phyloP scores from a whole-genome alignment of 73 alveolate genomes.

The Diophrys sp. region DNA sequence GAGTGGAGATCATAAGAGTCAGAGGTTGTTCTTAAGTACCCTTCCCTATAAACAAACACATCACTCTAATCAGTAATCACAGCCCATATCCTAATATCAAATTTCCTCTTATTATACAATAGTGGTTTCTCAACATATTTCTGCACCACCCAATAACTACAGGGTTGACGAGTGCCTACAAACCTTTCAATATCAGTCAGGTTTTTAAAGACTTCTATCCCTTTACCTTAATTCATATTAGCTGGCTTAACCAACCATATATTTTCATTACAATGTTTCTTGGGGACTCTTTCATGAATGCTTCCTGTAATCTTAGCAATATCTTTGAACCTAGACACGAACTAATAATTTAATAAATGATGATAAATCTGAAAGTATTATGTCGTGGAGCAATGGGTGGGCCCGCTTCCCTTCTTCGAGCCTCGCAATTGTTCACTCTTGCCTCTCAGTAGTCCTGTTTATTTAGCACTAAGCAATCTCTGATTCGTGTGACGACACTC shows the following conservation, averaged over 20 bases:
- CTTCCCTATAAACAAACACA: constrained; percentile 45
- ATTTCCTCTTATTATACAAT: constrained; percentile 78
- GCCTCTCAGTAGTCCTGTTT: too few relatives aligned
- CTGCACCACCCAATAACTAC: constrained; percentile 70
- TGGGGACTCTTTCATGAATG: constrained; percentile 41
- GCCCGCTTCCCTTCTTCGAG: too few relatives aligned
- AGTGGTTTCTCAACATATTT: constrained; percentile 82
- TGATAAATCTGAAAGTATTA: too few relatives aligned
- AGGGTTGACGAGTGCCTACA: constrained; percentile 25
- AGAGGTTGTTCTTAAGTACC: constrained; percentile 53
- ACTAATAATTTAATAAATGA: too few relatives aligned
- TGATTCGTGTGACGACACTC: background rate
- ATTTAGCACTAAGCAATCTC: background rate
- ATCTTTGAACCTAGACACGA: constrained; percentile 42
- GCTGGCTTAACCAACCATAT: constrained; percentile 68
- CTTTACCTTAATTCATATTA: constrained; percentile 57
- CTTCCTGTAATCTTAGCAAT: constrained; percentile 26
- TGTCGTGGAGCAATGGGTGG: too few relatives aligned
- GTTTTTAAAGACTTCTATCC: constrained; percentile 49
- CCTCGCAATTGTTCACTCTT: too few relatives aligned
- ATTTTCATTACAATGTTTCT: constrained; percentile 60
- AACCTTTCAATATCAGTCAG: constrained; percentile 35
- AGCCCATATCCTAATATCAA: constrained; percentile 83
- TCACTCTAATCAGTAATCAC: constrained; percentile 62
- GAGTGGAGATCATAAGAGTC: constrained; percentile 46